Percentiles rank a stretch among this genome's conserved stretches.
Conservation (phyloP, 1,284 basidiomycete species). For the Anthracocystis walkeri region DNA sequence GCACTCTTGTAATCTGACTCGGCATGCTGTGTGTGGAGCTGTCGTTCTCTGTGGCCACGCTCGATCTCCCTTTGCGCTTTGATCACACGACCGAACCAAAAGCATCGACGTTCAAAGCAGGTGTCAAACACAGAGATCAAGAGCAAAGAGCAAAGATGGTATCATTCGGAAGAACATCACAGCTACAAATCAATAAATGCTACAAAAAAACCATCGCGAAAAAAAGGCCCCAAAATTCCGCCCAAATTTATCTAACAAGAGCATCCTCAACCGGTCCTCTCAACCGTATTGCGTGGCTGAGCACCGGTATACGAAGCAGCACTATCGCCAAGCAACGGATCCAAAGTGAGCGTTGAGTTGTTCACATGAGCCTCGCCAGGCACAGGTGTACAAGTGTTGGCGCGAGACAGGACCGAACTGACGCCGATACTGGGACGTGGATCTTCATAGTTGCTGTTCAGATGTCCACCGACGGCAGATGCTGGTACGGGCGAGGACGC, state of each 20-base stretch:
- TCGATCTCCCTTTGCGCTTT: too few species aligned
- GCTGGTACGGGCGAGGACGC: slow-evolving; percentile 12
- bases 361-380: slow-evolving; percentile 13
- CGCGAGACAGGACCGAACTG: slow-evolving; percentile 26
- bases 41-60: too few species aligned
- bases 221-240: slow-evolving; percentile 1
- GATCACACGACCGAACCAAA: too few species aligned
- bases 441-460: slow-evolving; percentile 14
- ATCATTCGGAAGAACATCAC: background rate
- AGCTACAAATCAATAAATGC: background rate
- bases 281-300: background rate
- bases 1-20: background rate
- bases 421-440: slow-evolving; percentile 36
- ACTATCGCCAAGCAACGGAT: slow-evolving; percentile 44
- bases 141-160: background rate
- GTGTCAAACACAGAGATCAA: background rate
- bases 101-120: too few species aligned
- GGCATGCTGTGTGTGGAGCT: too few species aligned
- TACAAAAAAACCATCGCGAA: background rate
- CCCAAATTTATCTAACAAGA: too few species aligned
- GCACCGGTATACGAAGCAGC: slow-evolving; percentile 13
- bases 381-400: slow-evolving; percentile 13
- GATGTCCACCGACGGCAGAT: slow-evolving; percentile 6
- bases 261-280: slow-evolving; percentile 4
- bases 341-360: slow-evolving; percentile 26